Evolutionary conservation across 2,329 filamentous ascomycete species (phyloP).

Genomic region (Claviceps sp.): DNA sequence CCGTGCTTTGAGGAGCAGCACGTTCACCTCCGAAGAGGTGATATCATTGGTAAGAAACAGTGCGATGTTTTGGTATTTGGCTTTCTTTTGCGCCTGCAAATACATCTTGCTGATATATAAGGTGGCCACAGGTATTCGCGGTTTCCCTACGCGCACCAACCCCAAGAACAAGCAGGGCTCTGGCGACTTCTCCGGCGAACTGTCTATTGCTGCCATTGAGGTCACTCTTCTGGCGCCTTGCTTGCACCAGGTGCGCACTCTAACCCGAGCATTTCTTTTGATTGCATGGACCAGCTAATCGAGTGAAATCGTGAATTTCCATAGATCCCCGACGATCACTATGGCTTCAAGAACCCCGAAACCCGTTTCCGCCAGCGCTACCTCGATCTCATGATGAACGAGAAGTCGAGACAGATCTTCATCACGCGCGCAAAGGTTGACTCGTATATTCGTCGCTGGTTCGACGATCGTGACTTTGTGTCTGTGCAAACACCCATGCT

Average conservation of each 20-base stretch:
- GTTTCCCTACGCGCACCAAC: slow-evolving; percentile 46
- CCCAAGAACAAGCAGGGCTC: slow-evolving; percentile 80
- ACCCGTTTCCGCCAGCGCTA: slow-evolving; percentile 87
- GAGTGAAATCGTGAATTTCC: not conserved
- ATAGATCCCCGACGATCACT: slow-evolving; percentile 63
- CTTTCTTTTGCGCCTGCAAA: not conserved
- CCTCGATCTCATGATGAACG: slow-evolving; percentile 95
- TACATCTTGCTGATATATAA: not conserved
- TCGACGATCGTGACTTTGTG: slow-evolving; percentile 76
- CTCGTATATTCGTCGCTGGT: slow-evolving; percentile 75
- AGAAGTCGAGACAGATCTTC: slow-evolving; percentile 70
- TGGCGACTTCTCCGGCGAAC: slow-evolving; percentile 56
- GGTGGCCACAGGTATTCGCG: slow-evolving; percentile 13
- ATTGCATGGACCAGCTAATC: slow-evolving; percentile 1
- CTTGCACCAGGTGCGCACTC: slow-evolving; percentile 57
- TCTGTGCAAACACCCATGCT: slow-evolving; percentile 98
- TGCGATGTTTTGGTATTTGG: not conserved
- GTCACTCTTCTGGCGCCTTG: slow-evolving; percentile 80
- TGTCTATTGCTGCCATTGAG: slow-evolving; percentile 85
- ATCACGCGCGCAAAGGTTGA: slow-evolving; percentile 79
- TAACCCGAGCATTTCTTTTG: not conserved
- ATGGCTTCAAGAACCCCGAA: slow-evolving; percentile 91
- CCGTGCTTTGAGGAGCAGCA: slow-evolving; percentile 75
- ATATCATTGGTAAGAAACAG: slow-evolving; percentile 57
- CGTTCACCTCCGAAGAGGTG: slow-evolving; percentile 75